Conservation (phyloP, 768 basidiomycete genomes). For the Suillus occidentalis region DNA sequence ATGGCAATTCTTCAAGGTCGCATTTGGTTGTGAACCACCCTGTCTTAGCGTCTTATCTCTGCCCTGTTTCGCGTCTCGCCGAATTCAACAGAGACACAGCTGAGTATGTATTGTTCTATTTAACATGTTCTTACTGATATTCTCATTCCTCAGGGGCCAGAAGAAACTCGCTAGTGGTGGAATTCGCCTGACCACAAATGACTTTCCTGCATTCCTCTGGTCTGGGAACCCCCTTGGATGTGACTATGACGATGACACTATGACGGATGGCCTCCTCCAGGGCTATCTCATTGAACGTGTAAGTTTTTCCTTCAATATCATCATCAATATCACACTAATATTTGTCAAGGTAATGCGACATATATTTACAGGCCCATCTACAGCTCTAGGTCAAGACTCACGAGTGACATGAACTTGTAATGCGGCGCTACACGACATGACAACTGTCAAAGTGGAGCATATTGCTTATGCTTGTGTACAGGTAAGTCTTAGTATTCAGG, state of each 20-base stretch:
- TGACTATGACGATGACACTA: neutral
- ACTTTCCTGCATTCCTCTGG: constrained; percentile 10
- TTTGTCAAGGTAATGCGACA: constrained; percentile 7
- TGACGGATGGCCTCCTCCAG: neutral
- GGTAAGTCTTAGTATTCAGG: too few relatives aligned
- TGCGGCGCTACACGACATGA: constrained; percentile 1
- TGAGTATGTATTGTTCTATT: too few relatives aligned
- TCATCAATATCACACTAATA: neutral
- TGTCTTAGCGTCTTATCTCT: too few relatives aligned
- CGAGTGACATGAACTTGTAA: neutral
- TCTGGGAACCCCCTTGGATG: constrained; percentile 4
- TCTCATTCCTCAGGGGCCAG: too few relatives aligned
- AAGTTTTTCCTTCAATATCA: neutral
- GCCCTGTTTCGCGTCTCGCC: too few relatives aligned
- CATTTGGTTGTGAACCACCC: too few relatives aligned
- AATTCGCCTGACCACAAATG: neutral
- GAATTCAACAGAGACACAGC: too few relatives aligned
- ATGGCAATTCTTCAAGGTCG: neutral
- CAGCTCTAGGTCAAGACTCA: neutral
- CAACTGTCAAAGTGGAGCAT: neutral
- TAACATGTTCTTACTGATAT: too few relatives aligned
- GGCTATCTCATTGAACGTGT: constrained; percentile 1
- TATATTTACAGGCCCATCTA: constrained; percentile 13
- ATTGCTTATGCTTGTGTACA: too few relatives aligned
- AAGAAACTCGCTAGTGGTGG: too few relatives aligned